phyloP scores from a whole-genome alignment of 371 early-diverging fungal genomes.

The Phascolomyces articulosus region DNA sequence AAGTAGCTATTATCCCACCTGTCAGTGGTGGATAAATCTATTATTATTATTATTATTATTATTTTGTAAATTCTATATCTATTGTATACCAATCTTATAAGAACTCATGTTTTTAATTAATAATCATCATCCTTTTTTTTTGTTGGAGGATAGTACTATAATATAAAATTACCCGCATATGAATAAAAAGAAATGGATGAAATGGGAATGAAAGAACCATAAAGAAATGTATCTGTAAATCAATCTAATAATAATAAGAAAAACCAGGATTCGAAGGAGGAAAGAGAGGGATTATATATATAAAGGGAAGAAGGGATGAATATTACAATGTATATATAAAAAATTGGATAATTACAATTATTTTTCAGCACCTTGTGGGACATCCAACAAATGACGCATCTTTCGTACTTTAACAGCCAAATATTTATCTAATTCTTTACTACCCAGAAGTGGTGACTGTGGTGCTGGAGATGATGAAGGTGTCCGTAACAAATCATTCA shows the following conservation, averaged over 20 bases:
- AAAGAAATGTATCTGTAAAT: too few relatives aligned
- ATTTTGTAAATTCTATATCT: neutral
- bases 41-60: neutral
- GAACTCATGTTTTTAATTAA: too few relatives aligned
- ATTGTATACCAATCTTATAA: too few relatives aligned
- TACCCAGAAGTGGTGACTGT: neutral
- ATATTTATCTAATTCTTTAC: slow-evolving; percentile 79
- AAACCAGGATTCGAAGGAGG: too few relatives aligned
- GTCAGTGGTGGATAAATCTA: slow-evolving; percentile 73
- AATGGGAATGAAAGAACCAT: too few relatives aligned
- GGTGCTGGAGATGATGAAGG: slow-evolving; percentile 32
- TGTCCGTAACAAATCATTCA: slow-evolving; percentile 17
- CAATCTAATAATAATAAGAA: too few relatives aligned
- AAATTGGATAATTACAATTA: neutral
- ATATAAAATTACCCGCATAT: too few relatives aligned
- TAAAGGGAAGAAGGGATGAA: neutral
- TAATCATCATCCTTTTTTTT: too few relatives aligned
- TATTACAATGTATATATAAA: neutral
- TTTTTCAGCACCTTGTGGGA: slow-evolving; percentile 47
- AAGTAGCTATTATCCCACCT: slow-evolving; percentile 76
- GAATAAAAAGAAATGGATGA: too few relatives aligned
- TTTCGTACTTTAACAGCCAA: slow-evolving; percentile 81
- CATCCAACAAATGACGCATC: slow-evolving; percentile 88
- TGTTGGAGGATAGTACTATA: too few relatives aligned
- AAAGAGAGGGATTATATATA: too few relatives aligned